phyloP scores from a whole-genome alignment of 805 yeast genomes.

The Pichia heedii region DNA sequence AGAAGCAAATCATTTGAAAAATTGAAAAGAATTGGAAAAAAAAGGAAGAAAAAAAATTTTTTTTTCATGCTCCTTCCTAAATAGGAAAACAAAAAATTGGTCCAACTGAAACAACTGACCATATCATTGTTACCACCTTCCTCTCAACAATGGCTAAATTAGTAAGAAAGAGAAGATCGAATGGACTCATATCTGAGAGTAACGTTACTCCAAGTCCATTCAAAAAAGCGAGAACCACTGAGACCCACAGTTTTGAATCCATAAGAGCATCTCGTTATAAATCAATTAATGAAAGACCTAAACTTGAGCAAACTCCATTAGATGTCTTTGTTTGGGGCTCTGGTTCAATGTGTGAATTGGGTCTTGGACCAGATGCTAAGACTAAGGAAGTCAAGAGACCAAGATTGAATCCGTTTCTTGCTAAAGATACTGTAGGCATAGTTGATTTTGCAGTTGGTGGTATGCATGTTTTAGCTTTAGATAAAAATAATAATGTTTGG shows the following conservation, averaged over 20 bases:
- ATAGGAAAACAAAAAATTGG: not conserved
- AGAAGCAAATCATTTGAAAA: not conserved
- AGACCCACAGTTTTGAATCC: slow-evolving; percentile 31
- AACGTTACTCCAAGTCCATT: slow-evolving; percentile 18
- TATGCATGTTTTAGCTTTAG: slow-evolving; percentile 84
- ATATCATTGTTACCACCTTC: not conserved
- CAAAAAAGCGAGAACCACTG: slow-evolving; percentile 23
- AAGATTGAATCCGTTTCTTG: slow-evolving; percentile 71
- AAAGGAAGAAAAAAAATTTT: too few relatives aligned
- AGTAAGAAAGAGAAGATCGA: slow-evolving; percentile 15
- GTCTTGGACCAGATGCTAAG: slow-evolving; percentile 89
- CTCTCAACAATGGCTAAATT: slow-evolving; percentile 34
- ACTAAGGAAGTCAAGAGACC: slow-evolving; percentile 96
- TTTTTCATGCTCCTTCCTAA: not conserved
- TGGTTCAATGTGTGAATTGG: slow-evolving; percentile 96
- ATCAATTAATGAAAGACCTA: slow-evolving; percentile 33
- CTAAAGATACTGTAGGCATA: slow-evolving; percentile 53
- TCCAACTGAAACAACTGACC: not conserved
- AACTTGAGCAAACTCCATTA: slow-evolving; percentile 36
- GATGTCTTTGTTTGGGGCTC: slow-evolving; percentile 93
- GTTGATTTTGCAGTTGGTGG: slow-evolving; percentile 94
- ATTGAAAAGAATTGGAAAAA: too few relatives aligned
- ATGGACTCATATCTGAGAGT: slow-evolving; percentile 13
- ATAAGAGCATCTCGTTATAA: slow-evolving; percentile 43
- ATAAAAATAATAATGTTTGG: slow-evolving; percentile 73